phyloP scores from a whole-genome alignment of 2,329 filamentous ascomycete species.

The Epicoccum sorghinum region DNA sequence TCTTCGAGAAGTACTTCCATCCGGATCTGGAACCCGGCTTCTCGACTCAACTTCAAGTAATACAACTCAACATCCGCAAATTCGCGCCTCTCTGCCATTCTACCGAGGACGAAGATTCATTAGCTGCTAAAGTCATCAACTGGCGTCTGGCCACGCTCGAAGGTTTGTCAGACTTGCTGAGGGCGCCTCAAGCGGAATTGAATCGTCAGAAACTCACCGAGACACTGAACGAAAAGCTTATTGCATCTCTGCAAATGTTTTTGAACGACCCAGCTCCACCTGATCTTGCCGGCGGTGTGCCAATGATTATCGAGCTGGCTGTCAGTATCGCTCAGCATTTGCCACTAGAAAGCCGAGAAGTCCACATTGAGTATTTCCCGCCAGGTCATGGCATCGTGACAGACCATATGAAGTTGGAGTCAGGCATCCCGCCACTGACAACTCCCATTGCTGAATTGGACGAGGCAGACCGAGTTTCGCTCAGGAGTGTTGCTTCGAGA shows the following conservation, averaged over 20 bases:
- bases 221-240: slow-evolving; percentile 70
- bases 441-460: slow-evolving; percentile 51
- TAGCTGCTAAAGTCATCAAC: slow-evolving; percentile 84
- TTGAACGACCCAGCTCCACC: slow-evolving; percentile 77
- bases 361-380: slow-evolving; percentile 82
- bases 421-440: slow-evolving; percentile 56
- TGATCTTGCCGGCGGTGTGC: slow-evolving; percentile 84
- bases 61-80: slow-evolving; percentile 85
- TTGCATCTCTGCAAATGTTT: slow-evolving; percentile 73
- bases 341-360: slow-evolving; percentile 88
- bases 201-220: slow-evolving; percentile 65
- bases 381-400: slow-evolving; percentile 74
- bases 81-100: slow-evolving; percentile 76
- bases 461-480: slow-evolving; percentile 49
- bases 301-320: slow-evolving; percentile 91
- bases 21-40: slow-evolving; percentile 79
- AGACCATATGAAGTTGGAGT: slow-evolving; percentile 84
- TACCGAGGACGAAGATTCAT: slow-evolving; percentile 86
- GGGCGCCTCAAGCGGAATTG: slow-evolving; percentile 67
- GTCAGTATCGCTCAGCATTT: slow-evolving; percentile 85
- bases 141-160: slow-evolving; percentile 95
- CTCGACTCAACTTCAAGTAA: slow-evolving; percentile 79
- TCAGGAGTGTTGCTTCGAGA: slow-evolving; percentile 43
- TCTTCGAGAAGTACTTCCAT: slow-evolving; percentile 93
- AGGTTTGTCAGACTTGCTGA: slow-evolving; percentile 76